Base-by-base conservation (phyloP, 2,329 filamentous ascomycete genomes). In the Raffaelea deltoideospora region DNA sequence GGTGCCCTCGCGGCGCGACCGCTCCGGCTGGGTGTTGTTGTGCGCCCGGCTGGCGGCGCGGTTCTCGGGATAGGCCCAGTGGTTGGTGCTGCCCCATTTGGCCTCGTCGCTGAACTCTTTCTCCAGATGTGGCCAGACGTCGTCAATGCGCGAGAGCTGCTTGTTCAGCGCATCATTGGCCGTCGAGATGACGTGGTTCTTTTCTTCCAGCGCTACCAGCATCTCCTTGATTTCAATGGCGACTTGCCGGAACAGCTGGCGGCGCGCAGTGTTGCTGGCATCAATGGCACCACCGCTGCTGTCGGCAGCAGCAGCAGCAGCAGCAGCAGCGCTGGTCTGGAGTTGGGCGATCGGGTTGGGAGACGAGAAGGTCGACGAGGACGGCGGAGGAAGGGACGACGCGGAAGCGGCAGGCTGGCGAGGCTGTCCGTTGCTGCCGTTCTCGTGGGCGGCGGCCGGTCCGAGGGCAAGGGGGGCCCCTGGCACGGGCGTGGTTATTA, bases 51-150 rank as follows among this genome's bases (percentile, higher is more conserved):
- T 40, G 24, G 63, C 63, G 24, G 75, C 69, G 45, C 88, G 79
- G 51, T 84, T 85, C 48, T 88, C 82, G 17, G 83, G 81, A 54
- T 96, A 96, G 34, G 88, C 90, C 90, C 90, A 98, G 56, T 98
- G 90, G 36, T 76, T 83, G 41, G 76, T 71, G 58, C 86, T 96
- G 35, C 92, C 90, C 61, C 86, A 79, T 57, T 92, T 84, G 37
- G 90, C 85, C 58, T 96, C 86, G 43, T 95, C 86, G 57, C 84
- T 93, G 51, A 98, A 84, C 56, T 98, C 90, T 41, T 69, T 66
- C 45, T 92, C 80, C 39, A 96, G 73, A 57, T 87, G 78, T 17
- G 85, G 79, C 68, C 82, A 93, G 23, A 92, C 79, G 47, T 82
- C 79, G 53, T 94, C 82, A 51, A 95, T 76, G 36, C 92, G 83